Evolutionary conservation across 306 rosid species (phyloP).

Genomic region (Fragaria vesca): DNA sequence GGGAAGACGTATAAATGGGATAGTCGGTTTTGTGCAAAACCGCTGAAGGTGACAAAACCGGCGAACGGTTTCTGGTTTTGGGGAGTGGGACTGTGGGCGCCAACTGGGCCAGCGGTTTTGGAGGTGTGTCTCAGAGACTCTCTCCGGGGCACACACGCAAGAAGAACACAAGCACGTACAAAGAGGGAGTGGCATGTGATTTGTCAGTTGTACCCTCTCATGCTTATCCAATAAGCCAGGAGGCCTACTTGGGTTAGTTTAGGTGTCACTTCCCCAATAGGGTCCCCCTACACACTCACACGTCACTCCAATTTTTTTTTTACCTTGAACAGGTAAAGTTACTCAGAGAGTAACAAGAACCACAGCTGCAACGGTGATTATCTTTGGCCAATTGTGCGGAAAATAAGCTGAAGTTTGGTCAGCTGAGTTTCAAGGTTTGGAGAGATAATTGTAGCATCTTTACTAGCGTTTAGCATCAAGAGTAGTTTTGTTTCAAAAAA

Average conservation of each 20-base stretch:
- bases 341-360: too few relatives aligned
- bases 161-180: neutral
- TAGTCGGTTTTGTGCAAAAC: conserved; percentile 28
- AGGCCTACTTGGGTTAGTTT: conserved; percentile 5
- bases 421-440: too few relatives aligned
- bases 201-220: neutral
- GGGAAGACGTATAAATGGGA: conserved; percentile 37
- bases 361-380: too few relatives aligned
- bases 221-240: conserved; percentile 21
- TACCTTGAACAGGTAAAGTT: neutral
- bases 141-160: neutral
- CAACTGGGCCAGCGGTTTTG: conserved; percentile 46
- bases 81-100: conserved; percentile 52
- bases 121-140: neutral
- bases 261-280: neutral
- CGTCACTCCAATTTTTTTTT: neutral
- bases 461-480: too few relatives aligned
- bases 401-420: too few relatives aligned
- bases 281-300: neutral
- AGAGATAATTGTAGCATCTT: too few relatives aligned
- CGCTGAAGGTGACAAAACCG: conserved; percentile 28
- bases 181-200: neutral
- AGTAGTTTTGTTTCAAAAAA: too few relatives aligned
- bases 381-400: too few relatives aligned
- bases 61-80: conserved; percentile 43